Conservation (phyloP, 1,284 basidiomycete species). For the Rhodotorula sp. region DNA sequence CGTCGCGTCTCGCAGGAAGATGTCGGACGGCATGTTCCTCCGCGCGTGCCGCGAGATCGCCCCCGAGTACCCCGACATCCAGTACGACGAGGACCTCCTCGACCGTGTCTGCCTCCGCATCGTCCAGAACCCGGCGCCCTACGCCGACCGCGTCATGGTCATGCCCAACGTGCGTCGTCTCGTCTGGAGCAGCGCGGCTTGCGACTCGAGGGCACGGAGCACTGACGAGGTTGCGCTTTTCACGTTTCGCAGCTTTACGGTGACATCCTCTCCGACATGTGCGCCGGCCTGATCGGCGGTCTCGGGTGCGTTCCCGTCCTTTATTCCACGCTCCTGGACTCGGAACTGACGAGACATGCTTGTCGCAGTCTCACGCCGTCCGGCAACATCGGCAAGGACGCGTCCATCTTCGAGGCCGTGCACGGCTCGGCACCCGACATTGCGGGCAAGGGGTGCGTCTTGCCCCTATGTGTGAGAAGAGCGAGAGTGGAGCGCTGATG, state of each 20-base stretch:
- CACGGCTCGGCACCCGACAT: slow-evolving; percentile 82
- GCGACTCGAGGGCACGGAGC: no score
- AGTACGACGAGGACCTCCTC: slow-evolving; percentile 95
- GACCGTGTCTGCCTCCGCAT: slow-evolving; percentile 96
- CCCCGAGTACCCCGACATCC: slow-evolving; percentile 91
- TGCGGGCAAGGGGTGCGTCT: slow-evolving; percentile 54
- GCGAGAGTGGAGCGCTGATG: no score
- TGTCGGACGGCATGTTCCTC: slow-evolving; percentile 98
- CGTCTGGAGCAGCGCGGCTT: neutral
- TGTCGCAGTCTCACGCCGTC: slow-evolving; percentile 75
- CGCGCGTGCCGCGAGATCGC: slow-evolving; percentile 90
- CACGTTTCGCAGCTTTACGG: slow-evolving; percentile 50
- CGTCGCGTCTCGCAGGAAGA: slow-evolving; percentile 63
- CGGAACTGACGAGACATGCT: neutral
- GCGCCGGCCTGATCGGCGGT: slow-evolving; percentile 97
- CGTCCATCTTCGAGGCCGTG: slow-evolving; percentile 99
- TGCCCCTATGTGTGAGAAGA: no score
- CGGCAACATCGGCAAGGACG: slow-evolving; percentile 82
- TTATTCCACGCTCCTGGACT: neutral
- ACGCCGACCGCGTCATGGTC: slow-evolving; percentile 97
- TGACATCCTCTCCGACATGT: slow-evolving; percentile 99
- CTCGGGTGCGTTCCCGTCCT: slow-evolving; percentile 57
- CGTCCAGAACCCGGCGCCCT: slow-evolving; percentile 90
- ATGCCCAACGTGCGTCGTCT: slow-evolving; percentile 82
- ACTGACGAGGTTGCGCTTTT: neutral